phyloP scores from a whole-genome alignment of 106 monocot genomes.

The Acorus gramineus region DNA sequence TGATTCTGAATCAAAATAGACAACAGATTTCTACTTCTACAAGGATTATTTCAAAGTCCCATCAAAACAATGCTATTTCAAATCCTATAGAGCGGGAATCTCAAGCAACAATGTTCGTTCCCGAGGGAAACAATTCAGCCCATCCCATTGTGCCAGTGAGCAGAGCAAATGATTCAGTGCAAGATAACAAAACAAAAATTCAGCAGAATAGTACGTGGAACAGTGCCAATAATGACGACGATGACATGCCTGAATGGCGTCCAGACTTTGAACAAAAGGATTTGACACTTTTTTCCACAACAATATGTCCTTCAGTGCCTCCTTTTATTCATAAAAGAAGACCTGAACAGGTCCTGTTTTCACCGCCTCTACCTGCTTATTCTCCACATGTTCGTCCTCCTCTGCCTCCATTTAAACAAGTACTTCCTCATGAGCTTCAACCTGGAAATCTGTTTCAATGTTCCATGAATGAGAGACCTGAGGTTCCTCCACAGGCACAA shows the following conservation, averaged over 20 bases:
- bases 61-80: background rate
- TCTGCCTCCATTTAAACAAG: too few species aligned
- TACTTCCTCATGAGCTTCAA: too few species aligned
- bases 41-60: background rate
- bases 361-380: too few species aligned
- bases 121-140: constrained; percentile 5
- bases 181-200: background rate
- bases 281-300: too few species aligned
- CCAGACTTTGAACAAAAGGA: constrained; percentile 4
- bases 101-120: background rate
- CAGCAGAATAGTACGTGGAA: constrained; percentile 30
- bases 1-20: background rate
- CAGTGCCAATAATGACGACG: constrained; percentile 26
- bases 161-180: background rate
- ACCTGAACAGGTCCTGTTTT: too few species aligned
- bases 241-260: constrained; percentile 76
- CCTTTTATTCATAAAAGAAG: too few species aligned
- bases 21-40: constrained; percentile 1
- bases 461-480: too few species aligned
- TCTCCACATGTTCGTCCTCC: too few species aligned
- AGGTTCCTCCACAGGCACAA: too few species aligned
- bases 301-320: too few species aligned
- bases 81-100: too few species aligned
- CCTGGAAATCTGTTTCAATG: too few species aligned
- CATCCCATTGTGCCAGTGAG: background rate